Evolutionary conservation across 2,329 filamentous ascomycete species (phyloP), one percentile per base, ranked within the genome.

Genomic region (Paecilomyces fulvus): DNA sequence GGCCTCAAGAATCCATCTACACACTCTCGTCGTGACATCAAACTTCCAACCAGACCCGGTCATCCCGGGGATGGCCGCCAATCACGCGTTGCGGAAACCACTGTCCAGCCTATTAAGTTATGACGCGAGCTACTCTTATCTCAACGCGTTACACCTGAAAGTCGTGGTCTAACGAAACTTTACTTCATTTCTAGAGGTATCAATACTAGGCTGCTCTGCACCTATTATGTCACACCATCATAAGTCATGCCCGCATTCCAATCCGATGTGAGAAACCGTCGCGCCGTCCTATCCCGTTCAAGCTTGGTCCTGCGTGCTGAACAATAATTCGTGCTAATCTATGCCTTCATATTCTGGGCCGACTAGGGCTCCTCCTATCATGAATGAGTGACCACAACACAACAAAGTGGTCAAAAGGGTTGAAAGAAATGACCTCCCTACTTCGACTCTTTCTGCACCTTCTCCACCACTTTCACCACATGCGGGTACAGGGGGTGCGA

Each of bases 391-490:
- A 17, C 7, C 10, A 49, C 46, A 49, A 49, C 48, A 9, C 21
- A 28, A 28, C 20, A 49, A 28, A 20, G 9, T 25, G 12, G 25
- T n/a, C n/a, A 49, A 23, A 12, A 49, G 10, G 12, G 25, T 23
- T 49, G 48, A 49, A 49, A 12, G 21, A 49, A 20, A 20, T 20
- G 21, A 58, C 48, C 17, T 48, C 37, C 63, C 56, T 71, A 76
- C 65, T 74, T 75, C 58, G 69, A 65, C 54, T 74, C 75, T 43
- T 67, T 67, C 76, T 96, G 90, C 30, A 97, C 92, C 72, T 87
- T 89, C 77, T 88, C 82, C 57, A 97, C 91, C 57, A 92, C 79
- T 66, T 88, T 80, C 51, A 91, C 81, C 31, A 96, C 83, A 68
- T 85, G 81, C 57, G 83, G 76, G 76, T 86, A 95, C 56, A 97